These are phyloP conservation scores for Umbellularia californica DNA, from an alignment of 164 flowering plant genomes.

Conservation along the genomic window DNA sequence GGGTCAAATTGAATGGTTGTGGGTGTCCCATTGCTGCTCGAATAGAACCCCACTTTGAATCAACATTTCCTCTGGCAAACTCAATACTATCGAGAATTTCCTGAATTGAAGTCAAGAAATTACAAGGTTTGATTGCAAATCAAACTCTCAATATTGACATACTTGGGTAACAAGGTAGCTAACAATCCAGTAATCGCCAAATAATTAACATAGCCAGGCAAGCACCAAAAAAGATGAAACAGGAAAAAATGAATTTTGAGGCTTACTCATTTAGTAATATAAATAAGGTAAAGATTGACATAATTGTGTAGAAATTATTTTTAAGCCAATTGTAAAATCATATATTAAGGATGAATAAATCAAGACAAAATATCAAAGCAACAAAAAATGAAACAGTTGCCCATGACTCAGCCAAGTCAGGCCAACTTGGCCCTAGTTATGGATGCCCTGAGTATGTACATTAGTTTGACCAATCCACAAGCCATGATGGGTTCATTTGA, in stretches of 20 bases:
- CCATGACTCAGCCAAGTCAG: too few relatives aligned
- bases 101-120: slow-evolving; percentile 30
- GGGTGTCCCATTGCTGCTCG: slow-evolving; percentile 94
- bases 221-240: neutral
- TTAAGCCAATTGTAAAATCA: too few relatives aligned
- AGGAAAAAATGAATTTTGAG: neutral
- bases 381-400: too few relatives aligned
- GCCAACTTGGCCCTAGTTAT: too few relatives aligned
- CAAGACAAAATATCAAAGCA: too few relatives aligned
- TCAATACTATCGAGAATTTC: slow-evolving; percentile 84
- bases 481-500: too few relatives aligned
- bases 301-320: neutral
- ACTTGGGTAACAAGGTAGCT: neutral
- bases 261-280: neutral
- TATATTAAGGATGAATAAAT: too few relatives aligned
- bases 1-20: slow-evolving; percentile 77
- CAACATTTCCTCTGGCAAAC: slow-evolving; percentile 75
- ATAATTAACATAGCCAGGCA: neutral
- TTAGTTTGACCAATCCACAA: too few relatives aligned
- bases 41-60: slow-evolving; percentile 83
- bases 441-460: too few relatives aligned
- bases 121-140: neutral
- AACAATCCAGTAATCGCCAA: neutral
- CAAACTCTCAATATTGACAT: neutral
- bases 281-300: too few relatives aligned